Evolutionary conservation across 805 yeast genomes (phyloP), one percentile per base, ranked within the genome.

Genomic region (Lachancea thermotolerans): DNA sequence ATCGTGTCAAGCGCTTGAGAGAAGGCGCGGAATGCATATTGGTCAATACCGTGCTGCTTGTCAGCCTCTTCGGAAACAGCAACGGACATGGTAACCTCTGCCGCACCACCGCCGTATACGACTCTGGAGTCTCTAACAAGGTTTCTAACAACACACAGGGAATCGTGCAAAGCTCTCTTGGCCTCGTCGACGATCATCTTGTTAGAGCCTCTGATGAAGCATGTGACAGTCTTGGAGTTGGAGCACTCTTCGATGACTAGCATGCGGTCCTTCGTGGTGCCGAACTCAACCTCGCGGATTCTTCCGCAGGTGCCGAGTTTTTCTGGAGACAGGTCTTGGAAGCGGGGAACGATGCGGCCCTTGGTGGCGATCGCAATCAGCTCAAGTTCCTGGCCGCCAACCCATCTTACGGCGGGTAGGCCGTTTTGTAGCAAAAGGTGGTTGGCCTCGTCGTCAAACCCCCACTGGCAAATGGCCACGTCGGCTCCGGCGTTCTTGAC

Each of bases 31-130:
- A 93, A 88, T 0, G 98, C 98, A 64, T 93, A 93, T 72, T 95
- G 99, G 59, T 91, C 97, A 51, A 91, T 91, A 47, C 98, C 98
- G 57, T 82, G 82, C 67, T 86, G 95, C 60, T 78, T 81, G 65
- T 91, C 96, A 41, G 98, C 97, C 53, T 85, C 95, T 41, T 83
- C 86, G 46, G 88, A 74, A 12, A 93, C 95, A 14, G 93, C 95
- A 55, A 93, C 70, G 11, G 98, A 89, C 72, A 95, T 85, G 2
- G 96, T 77, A 43, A 93, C 81, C 70, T 93, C 99, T 32, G 98
- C 95, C 17, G 99, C 95, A 55, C 99, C 99, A 57, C 99, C 99
- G 52, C 99, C 99, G 61, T 93, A 93, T n/a, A 95, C 97, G 38
- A 93, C 87, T 66, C 96, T 78, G 64, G 81, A 83, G 66, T 95